Evolutionary conservation across 2,329 filamentous ascomycete genomes (phyloP).

Genomic region (Phaeosphaeriaceae sp.): DNA sequence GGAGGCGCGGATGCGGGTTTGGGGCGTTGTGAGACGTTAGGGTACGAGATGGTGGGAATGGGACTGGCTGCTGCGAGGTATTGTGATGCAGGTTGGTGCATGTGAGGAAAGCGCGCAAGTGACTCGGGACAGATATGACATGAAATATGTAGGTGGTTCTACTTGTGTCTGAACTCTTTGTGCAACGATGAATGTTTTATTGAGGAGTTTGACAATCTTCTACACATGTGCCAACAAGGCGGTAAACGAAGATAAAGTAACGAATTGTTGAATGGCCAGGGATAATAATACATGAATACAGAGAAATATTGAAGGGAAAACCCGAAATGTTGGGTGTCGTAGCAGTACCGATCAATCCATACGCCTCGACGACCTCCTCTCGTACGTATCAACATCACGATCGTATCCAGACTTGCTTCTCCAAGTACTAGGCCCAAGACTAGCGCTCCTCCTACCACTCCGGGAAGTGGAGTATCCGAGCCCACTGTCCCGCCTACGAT

Average conservation of each 20-base stretch:
- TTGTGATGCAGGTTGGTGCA: too few species aligned
- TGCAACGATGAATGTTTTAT: too few species aligned
- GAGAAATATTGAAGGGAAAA: neutral
- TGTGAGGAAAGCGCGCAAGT: too few species aligned
- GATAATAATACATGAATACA: neutral
- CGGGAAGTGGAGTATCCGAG: conserved; percentile 25
- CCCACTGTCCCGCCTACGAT: conserved; percentile 36
- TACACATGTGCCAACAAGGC: too few species aligned
- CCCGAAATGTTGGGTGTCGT: neutral
- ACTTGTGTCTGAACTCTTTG: too few species aligned
- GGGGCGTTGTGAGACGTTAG: neutral
- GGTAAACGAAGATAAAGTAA: too few species aligned
- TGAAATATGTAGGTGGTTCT: too few species aligned
- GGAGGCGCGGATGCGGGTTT: neutral
- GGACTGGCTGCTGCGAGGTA: neutral
- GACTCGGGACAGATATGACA: too few species aligned
- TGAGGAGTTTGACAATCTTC: too few species aligned
- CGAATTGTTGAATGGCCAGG: too few species aligned
- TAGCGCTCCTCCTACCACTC: conserved; percentile 12
- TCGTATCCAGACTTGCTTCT: conserved; percentile 27
- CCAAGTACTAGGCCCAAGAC: conserved; percentile 1
- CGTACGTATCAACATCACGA: conserved; percentile 36
- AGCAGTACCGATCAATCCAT: conserved; percentile 7
- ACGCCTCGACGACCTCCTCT: conserved; percentile 24
- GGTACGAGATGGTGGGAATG: neutral